Evolutionary conservation across 768 basidiomycete genomes (phyloP).

Genomic region (Lactarius vividus): DNA sequence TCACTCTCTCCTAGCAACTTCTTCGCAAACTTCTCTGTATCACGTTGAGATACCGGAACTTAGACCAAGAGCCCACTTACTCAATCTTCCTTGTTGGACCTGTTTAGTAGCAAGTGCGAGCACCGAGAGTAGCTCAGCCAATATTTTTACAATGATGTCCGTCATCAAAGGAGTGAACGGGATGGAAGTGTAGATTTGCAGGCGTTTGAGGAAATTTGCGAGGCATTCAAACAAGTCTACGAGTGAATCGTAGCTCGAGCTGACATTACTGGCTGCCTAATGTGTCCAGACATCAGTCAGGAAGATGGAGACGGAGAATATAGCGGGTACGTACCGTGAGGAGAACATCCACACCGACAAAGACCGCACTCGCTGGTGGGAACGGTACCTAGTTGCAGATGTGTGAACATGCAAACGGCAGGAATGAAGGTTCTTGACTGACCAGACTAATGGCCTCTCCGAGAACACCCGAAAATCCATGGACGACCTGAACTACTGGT

Average conservation of each 20-base stretch:
- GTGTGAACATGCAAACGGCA: neutral
- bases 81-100: neutral
- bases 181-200: neutral
- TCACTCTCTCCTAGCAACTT: neutral
- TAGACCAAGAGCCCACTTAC: neutral
- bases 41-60: neutral
- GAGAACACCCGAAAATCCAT: neutral
- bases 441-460: neutral
- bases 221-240: neutral
- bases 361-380: neutral
- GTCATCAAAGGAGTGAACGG: neutral
- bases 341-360: neutral
- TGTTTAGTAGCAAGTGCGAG: conserved; percentile 1
- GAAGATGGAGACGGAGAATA: neutral
- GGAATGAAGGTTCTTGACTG: neutral
- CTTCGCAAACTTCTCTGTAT: neutral
- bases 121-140: neutral
- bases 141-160: neutral
- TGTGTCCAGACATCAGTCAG: neutral
- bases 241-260: neutral
- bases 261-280: neutral
- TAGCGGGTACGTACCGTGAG: neutral
- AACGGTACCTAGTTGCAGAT: neutral
- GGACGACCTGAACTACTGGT: neutral
- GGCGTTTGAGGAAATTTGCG: neutral